Evolutionary conservation across 176 grass and related monocot species (phyloP), one percentile per base, ranked within the genome.

Genomic region (Rhynchospora breviuscula): DNA sequence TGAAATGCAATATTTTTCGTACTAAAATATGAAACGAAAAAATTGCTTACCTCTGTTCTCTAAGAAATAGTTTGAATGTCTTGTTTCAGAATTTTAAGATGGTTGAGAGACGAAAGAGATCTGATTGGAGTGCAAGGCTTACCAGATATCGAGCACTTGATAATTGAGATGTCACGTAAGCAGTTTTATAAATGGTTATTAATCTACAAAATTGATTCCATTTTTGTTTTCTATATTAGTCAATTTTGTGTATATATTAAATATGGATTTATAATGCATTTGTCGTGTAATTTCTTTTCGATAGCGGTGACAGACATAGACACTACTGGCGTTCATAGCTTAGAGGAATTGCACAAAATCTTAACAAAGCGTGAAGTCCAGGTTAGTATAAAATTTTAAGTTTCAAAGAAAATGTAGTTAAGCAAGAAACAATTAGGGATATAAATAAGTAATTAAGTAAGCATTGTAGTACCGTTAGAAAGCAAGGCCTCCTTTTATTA

Each of bases 151-250:
- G 79, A 88, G 54, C 65, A 86, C 79, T 84, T 98, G 64, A 91
- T 98, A 60, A 59, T 98, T 40, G 95, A 98, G 7, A 63, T 98
- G 79, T 98, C 95, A 65, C 95, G 92, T 98, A 93, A 91, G 90
- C 44, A 86, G 33, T 19, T 23, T 45, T 8, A 0, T 13, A 8
- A 58, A 25, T 78, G 7, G 87, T 9, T 56, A 46, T 48, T 45
- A 49, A 21, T 64, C 54, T 2, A 78, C 22, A 86, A 35, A 17
- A 21, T 44, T 43, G 3, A 52, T 60, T 2, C n/a, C 5, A 12
- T 31, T 63, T 63, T 81, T 59, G 23, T 78, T 25, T 31, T 43
- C 31, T 57, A 54, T 21, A 17, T 33, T 47, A 7, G 4, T 33
- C 1, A 68, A 81, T 53, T 44, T 75, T 31, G 21, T 3, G 59